Conservation (phyloP, 176 grass and related monocot genomes). For the Pharus latifolius region DNA sequence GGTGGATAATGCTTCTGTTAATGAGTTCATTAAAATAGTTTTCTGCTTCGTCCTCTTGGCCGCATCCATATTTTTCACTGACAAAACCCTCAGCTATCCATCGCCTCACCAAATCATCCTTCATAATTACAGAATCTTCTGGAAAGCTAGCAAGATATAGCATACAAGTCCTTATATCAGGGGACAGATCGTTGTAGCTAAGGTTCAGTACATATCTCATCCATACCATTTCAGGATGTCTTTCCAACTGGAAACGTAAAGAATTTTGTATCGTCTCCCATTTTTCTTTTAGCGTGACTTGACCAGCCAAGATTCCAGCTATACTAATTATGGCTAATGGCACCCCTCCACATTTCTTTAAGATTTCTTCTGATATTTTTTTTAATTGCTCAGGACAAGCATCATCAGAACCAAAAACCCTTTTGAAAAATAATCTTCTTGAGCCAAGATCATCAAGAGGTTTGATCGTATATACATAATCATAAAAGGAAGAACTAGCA, state of each 20-base stretch:
- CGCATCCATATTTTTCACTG: background rate
- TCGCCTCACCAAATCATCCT: background rate
- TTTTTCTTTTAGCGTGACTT: background rate
- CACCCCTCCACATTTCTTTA: conserved; percentile 11
- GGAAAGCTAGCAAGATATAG: conserved; percentile 9
- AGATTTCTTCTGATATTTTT: background rate
- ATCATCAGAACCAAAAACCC: background rate
- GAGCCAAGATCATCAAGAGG: conserved; percentile 11
- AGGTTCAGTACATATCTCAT: conserved; percentile 8
- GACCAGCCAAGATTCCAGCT: background rate
- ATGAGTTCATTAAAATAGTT: background rate
- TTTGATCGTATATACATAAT: background rate
- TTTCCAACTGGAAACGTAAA: background rate
- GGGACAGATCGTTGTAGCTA: background rate
- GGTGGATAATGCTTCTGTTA: conserved; percentile 4
- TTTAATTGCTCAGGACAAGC: conserved; percentile 9
- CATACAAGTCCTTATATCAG: background rate
- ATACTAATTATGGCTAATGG: conserved; percentile 5
- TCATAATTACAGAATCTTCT: background rate
- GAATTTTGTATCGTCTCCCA: background rate
- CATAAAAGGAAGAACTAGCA: background rate
- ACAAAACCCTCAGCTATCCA: conserved; percentile 21
- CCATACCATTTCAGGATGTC: background rate
- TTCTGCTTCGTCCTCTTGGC: background rate
- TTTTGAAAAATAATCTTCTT: conserved; percentile 17